Evolutionary conservation across 495 filamentous ascomycete species (phyloP), one percentile per base, ranked within the genome.

Genomic region (Tuber brumale): DNA sequence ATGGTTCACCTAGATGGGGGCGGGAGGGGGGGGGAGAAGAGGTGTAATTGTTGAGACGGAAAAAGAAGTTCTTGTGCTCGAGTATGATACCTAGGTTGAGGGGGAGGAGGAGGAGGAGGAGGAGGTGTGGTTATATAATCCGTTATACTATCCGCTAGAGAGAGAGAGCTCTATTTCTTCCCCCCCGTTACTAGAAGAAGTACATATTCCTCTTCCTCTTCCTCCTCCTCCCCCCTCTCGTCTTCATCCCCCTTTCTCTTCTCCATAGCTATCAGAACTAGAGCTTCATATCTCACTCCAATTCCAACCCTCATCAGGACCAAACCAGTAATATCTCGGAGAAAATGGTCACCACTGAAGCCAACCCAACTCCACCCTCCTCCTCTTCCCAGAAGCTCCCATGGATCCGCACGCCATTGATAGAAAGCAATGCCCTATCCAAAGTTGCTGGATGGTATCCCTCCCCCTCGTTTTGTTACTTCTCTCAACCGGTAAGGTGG

Each of bases 401-500:
- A n/a, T 84, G 79, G 83, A 84, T 76, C 69, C 61, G 72, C 79
- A 92, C 91, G 27, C 91, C 91, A 6, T 84, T 92, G 18, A 83
- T 90, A 70, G 88, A 92, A 81, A 91, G 89, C 5, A 83, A 85
- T 75, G 81, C 86, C 31, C 87, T 93, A 48, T 92, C 90, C 45
- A 86, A 87, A 75, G 87, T 86, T n/a, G 90, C 90, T 69, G 90
- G 89, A 77, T 92, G 90, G 90, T 92, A 85, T 73, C 84, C 61
- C 48, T 7, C n/a, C 70, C 51, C 27, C 35, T 43, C n/a, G n/a
- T n/a, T 71, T 73, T 57, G 27, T 21, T 66, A 51, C 16, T 57
- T 44, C 23, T 2, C 66, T 39, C 23, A 42, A 42, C 41, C 41
- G 3, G 41, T 42, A 35, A 35, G 14, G 0, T 31, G 19, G 69